A percentile compares a stretch with the other conserved stretches of the same genome.
Conservation (phyloP, 192 early-diverging fungal species). For the Entomortierella beljakovae region DNA sequence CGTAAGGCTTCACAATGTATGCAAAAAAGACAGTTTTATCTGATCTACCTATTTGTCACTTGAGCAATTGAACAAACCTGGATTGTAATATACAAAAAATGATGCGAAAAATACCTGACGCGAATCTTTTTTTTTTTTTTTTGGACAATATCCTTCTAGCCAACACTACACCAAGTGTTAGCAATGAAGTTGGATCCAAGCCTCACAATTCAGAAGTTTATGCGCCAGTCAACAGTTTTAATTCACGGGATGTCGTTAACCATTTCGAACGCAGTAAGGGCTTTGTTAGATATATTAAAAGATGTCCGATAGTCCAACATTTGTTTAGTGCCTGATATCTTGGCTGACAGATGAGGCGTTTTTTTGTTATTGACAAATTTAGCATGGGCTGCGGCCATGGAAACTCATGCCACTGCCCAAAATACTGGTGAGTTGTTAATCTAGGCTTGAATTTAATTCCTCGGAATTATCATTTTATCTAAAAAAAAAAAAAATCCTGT, state of each 20-base stretch:
- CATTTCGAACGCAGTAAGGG: slow-evolving; percentile 44
- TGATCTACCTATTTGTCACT: too few species aligned
- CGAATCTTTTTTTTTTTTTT: neutral
- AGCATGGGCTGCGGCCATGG: slow-evolving; percentile 40
- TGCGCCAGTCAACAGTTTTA: slow-evolving; percentile 45
- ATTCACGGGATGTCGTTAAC: slow-evolving; percentile 51
- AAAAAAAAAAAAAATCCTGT: too few species aligned
- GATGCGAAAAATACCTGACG: neutral
- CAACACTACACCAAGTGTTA: slow-evolving; percentile 4
- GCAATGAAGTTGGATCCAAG: slow-evolving; percentile 23
- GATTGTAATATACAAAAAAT: neutral
- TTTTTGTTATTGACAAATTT: neutral
- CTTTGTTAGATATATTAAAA: neutral
- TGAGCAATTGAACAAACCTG: neutral
- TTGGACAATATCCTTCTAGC: slow-evolving; percentile 5
- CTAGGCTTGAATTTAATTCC: neutral
- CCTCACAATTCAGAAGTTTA: slow-evolving; percentile 5
- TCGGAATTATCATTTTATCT: neutral
- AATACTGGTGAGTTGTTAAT: slow-evolving; percentile 2
- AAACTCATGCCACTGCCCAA: slow-evolving; percentile 15
- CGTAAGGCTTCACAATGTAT: slow-evolving; percentile 44
- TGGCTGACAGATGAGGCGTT: neutral
- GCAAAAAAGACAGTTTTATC: too few species aligned
- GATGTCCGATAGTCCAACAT: too few species aligned
- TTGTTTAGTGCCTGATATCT: too few species aligned